These are phyloP conservation scores for Pseudocercospora crystallina DNA, from an alignment of 2,329 filamentous ascomycete genomes.

Conservation along the genomic window DNA sequence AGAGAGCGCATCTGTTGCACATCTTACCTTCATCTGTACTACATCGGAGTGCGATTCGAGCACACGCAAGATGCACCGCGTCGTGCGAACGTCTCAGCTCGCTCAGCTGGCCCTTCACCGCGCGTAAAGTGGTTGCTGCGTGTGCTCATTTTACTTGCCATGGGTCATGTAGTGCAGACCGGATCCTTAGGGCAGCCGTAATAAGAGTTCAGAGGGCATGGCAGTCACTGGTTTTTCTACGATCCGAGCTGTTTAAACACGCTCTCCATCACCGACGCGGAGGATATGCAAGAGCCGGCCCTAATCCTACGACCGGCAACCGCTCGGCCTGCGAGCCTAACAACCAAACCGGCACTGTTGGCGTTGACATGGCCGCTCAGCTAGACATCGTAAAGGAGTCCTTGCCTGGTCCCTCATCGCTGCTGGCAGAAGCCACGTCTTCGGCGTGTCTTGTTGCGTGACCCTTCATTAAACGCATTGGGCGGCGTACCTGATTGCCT, in stretches of 20 bases:
- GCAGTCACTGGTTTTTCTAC: slow-evolving; percentile 2
- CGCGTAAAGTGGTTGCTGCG: slow-evolving; percentile 1
- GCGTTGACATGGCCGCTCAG: neutral
- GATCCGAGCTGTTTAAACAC: neutral
- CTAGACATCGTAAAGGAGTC: slow-evolving; percentile 3
- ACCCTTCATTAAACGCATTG: too few species aligned
- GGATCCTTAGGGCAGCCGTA: too few species aligned
- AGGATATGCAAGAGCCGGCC: slow-evolving; percentile 1
- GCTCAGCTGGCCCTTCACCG: slow-evolving; percentile 3
- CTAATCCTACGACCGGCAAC: neutral
- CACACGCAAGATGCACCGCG: neutral
- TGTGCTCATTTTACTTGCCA: neutral
- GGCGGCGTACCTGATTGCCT: too few species aligned
- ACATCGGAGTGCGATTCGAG: neutral
- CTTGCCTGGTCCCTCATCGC: neutral
- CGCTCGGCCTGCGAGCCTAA: slow-evolving; percentile 2
- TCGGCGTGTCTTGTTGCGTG: too few species aligned
- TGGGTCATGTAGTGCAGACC: too few species aligned
- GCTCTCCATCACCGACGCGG: neutral
- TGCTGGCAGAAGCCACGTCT: neutral
- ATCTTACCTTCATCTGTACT: too few species aligned
- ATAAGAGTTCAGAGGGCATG: neutral
- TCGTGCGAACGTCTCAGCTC: neutral
- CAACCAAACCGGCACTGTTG: neutral
- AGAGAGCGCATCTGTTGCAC: too few species aligned